Percentiles rank a stretch among this genome's conserved stretches.
Evolutionary conservation across 1,139 yeast genomes (phyloP).

Genomic region (Yamadazyma conglobata): DNA sequence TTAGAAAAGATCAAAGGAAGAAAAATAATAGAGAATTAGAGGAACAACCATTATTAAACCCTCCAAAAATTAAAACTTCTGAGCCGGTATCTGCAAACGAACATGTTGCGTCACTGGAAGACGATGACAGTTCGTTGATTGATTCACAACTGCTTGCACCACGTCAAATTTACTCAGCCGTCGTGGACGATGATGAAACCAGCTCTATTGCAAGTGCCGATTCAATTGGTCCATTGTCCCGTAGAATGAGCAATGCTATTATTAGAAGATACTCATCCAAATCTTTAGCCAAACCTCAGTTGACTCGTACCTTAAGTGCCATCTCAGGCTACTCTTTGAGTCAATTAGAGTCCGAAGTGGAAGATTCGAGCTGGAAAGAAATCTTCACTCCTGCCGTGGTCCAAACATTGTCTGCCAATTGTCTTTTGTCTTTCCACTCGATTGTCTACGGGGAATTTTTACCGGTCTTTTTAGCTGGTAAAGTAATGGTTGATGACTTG

Average conservation of each 20-base stretch:
- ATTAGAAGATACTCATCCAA: slow-evolving; percentile 39
- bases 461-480: slow-evolving; percentile 58
- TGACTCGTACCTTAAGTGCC: slow-evolving; percentile 12
- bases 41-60: slow-evolving; percentile 1
- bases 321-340: slow-evolving; percentile 14
- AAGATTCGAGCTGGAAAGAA: slow-evolving; percentile 9
- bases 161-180: slow-evolving; percentile 14
- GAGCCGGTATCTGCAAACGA: not conserved
- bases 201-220: slow-evolving; percentile 16
- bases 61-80: not conserved
- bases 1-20: not conserved
- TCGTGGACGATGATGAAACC: slow-evolving; percentile 11
- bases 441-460: slow-evolving; percentile 56
- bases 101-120: too few species aligned
- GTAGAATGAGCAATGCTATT: slow-evolving; percentile 38
- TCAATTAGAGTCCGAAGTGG: slow-evolving; percentile 10
- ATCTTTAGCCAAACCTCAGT: slow-evolving; percentile 11
- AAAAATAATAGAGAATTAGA: not conserved
- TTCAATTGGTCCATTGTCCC: slow-evolving; percentile 26
- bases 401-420: slow-evolving; percentile 13
- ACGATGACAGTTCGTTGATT: slow-evolving; percentile 4
- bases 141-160: slow-evolving; percentile 7
- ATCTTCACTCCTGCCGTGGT: slow-evolving; percentile 14
- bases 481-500: slow-evolving; percentile 27
- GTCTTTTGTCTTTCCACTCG: slow-evolving; percentile 32